These are phyloP conservation scores for Mortierella antarctica DNA, from an alignment of 192 early-diverging fungal species.

Conservation along the genomic window DNA sequence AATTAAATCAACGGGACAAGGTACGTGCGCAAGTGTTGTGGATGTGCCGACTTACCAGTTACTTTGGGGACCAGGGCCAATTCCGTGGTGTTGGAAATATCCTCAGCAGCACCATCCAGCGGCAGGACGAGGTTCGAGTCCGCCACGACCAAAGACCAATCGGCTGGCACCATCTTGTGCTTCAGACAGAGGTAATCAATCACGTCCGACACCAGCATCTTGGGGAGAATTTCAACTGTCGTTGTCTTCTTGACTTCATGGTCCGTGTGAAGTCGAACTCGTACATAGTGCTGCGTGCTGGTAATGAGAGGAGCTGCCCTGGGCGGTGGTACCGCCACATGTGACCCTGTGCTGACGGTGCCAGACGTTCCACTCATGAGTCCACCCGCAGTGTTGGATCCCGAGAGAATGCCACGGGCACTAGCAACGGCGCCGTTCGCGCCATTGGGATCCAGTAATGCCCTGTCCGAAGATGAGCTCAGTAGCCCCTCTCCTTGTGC, in stretches of 20 bases:
- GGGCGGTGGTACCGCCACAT: slow-evolving; percentile 6
- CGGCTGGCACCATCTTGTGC: slow-evolving; percentile 83
- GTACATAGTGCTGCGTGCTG: slow-evolving; percentile 62
- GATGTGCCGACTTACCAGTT: slow-evolving; percentile 31
- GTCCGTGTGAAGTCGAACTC: slow-evolving; percentile 61
- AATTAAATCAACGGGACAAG: too few relatives aligned
- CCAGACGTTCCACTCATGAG: slow-evolving; percentile 1
- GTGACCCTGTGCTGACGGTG: background rate
- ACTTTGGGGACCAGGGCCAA: slow-evolving; percentile 78
- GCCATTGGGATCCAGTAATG: background rate
- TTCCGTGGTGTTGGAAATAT: slow-evolving; percentile 68
- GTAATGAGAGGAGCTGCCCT: slow-evolving; percentile 36
- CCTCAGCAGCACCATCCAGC: slow-evolving; percentile 83
- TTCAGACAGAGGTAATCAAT: slow-evolving; percentile 89
- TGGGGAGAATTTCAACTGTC: slow-evolving; percentile 79
- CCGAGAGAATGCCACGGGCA: too few relatives aligned
- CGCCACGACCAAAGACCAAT: slow-evolving; percentile 90
- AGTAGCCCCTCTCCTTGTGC: background rate
- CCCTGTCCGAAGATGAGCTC: background rate
- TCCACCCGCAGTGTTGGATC: background rate
- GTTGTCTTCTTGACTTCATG: slow-evolving; percentile 91
- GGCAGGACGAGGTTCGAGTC: slow-evolving; percentile 78
- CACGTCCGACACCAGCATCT: slow-evolving; percentile 81
- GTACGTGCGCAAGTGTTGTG: too few relatives aligned
- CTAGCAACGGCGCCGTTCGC: slow-evolving; percentile 2